Base-by-base conservation (phyloP, 768 basidiomycete genomes). In the Flagelloscypha sp. region DNA sequence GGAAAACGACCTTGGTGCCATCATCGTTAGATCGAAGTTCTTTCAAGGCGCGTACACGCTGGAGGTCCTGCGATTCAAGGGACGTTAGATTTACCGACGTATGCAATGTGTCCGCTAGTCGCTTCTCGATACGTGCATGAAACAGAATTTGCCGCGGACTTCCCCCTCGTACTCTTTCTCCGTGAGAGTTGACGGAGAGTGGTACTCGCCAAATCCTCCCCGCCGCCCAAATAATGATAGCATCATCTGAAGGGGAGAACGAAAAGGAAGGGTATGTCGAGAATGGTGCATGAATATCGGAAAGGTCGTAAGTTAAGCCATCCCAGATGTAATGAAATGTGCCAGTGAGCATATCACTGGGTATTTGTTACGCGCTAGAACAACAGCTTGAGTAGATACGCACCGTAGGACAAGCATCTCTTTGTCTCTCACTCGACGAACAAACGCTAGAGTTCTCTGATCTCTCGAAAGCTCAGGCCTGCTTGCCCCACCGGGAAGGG, bases 201-300 rank as follows among this genome's bases (percentile, higher is more conserved):
- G 82, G 80, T 8, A 84, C 64, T 10, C 59, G 63, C 50, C 75
- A 72, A 17, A 84, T 81, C 38, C 80, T 71, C 2, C 82, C 82
- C 2, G 77, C 71, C 4, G 82, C 78, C 82, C 82, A 84, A 38
- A 84, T 76, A 42, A 84, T 64, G 35, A 84, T 57, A 1, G 71
- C 75, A 38, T 69, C 62, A 41, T 74, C 72, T 12, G 59, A 54
- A 0, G 76, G 77, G 0, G 75, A 68, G 54, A 84, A 84, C 7
- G 81, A 66, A 48, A 80, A 85, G 1, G 79, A 76, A 0, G 82
- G 83, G 45, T 85, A 85, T 25, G 82, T 85, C 8, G 81, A 79
- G 79, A 84, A 84, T 0, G 83, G 82, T 10, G 81, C 78, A 7
- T 74, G 82, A 33, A 82, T 62, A 7, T 53, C 51, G 15, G 63